Conservation (phyloP, 768 basidiomycete species). For the Termitomyces sp. region DNA sequence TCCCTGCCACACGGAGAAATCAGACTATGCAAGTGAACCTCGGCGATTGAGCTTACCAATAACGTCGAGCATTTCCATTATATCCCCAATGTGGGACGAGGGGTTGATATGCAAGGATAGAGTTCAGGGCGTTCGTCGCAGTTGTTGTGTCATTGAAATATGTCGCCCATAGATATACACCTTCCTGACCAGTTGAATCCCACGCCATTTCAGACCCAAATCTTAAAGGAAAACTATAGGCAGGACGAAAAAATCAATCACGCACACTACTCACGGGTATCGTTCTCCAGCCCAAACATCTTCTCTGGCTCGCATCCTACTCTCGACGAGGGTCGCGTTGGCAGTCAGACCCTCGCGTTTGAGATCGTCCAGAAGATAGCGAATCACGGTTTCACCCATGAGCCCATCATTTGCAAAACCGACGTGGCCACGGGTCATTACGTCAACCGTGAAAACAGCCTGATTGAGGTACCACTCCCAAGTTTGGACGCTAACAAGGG, state of each 20-base stretch:
- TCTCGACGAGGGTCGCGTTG: slow-evolving; percentile 41
- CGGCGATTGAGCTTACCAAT: slow-evolving; percentile 31
- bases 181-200: slow-evolving; percentile 53
- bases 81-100: slow-evolving; percentile 57
- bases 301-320: slow-evolving; percentile 39
- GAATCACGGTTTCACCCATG: slow-evolving; percentile 53
- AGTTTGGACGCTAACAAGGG: slow-evolving; percentile 35
- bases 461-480: slow-evolving; percentile 58
- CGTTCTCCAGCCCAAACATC: slow-evolving; percentile 39
- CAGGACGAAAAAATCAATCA: not conserved
- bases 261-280: slow-evolving; percentile 37
- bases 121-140: slow-evolving; percentile 46
- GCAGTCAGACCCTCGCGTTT: slow-evolving; percentile 43
- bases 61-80: slow-evolving; percentile 53
- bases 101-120: slow-evolving; percentile 52
- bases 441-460: slow-evolving; percentile 39
- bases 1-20: slow-evolving; percentile 31
- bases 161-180: slow-evolving; percentile 48
- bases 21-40: not conserved
- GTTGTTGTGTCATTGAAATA: slow-evolving; percentile 49
- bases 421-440: slow-evolving; percentile 39
- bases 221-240: slow-evolving; percentile 19
- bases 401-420: slow-evolving; percentile 42
- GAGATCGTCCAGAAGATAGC: slow-evolving; percentile 41
- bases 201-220: slow-evolving; percentile 59